Conservation (phyloP, 225 moss, liverwort and hornwort species). For the Polytrichum commune region DNA sequence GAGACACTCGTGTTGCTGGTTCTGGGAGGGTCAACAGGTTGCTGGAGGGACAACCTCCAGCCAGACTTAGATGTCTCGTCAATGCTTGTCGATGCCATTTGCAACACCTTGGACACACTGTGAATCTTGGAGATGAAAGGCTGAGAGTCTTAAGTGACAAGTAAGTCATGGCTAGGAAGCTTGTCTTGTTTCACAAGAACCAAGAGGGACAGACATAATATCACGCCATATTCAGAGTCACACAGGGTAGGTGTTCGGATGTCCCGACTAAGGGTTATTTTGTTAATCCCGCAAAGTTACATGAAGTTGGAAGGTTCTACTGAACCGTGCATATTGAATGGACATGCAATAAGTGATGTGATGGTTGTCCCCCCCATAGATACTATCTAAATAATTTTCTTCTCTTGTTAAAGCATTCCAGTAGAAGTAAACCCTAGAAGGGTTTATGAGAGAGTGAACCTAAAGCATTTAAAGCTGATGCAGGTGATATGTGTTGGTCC, state of each 20-base stretch:
- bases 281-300: no score
- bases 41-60: conserved; percentile 31
- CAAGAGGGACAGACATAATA: not conserved
- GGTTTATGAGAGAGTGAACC: not conserved
- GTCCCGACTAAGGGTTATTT: no score
- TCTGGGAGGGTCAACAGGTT: conserved; percentile 30
- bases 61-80: conserved; percentile 23
- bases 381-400: no score
- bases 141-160: conserved; percentile 15
- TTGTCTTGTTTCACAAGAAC: not conserved
- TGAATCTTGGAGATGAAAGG: conserved; percentile 26
- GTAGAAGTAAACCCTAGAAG: not conserved
- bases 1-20: conserved; percentile 8
- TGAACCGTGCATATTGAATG: no score
- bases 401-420: not conserved
- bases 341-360: no score
- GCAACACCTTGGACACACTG: conserved; percentile 20
- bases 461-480: not conserved
- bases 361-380: no score
- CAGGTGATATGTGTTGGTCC: not conserved
- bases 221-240: no score
- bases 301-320: no score
- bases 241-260: no score
- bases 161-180: conserved; percentile 34
- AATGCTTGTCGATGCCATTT: conserved; percentile 32